A percentile compares a stretch with the other conserved stretches of the same genome.
Conservation (phyloP, 2,329 filamentous ascomycete genomes). For the Botrytis fragariae region DNA sequence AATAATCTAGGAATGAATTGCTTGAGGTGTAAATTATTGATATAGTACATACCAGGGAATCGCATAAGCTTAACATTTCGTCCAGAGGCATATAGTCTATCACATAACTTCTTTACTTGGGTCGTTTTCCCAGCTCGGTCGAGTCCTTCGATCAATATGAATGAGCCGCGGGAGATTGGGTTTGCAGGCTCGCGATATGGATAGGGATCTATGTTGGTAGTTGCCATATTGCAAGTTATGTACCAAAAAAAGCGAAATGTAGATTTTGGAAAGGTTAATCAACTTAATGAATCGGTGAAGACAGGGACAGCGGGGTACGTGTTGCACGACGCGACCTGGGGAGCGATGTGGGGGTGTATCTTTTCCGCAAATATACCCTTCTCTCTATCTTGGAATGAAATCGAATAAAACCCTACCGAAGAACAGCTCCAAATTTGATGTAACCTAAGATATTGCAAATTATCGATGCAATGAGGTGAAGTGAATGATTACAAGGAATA, state of each 20-base stretch:
- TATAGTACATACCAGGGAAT: slow-evolving; percentile 57
- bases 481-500: not conserved
- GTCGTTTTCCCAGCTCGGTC: slow-evolving; percentile 73
- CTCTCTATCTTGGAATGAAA: not conserved
- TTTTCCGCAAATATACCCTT: not conserved
- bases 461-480: not conserved
- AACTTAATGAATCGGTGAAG: not conserved
- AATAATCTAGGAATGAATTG: not conserved
- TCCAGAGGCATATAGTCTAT: slow-evolving; percentile 50
- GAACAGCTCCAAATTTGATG: not conserved
- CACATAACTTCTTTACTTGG: slow-evolving; percentile 59
- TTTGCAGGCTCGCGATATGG: slow-evolving; percentile 34
- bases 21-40: not conserved
- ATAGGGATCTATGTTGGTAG: slow-evolving; percentile 21
- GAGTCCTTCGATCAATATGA: slow-evolving; percentile 70
- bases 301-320: slow-evolving; percentile 14
- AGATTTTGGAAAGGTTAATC: not conserved
- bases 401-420: not conserved
- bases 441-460: not conserved
- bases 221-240: slow-evolving; percentile 23
- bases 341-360: not conserved
- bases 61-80: slow-evolving; percentile 56
- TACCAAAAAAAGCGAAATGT: not conserved
- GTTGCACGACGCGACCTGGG: not conserved
- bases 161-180: slow-evolving; percentile 48